These are phyloP conservation scores for Carpinus viminea DNA, from an alignment of 306 rosid genomes.

Conservation along the genomic window DNA sequence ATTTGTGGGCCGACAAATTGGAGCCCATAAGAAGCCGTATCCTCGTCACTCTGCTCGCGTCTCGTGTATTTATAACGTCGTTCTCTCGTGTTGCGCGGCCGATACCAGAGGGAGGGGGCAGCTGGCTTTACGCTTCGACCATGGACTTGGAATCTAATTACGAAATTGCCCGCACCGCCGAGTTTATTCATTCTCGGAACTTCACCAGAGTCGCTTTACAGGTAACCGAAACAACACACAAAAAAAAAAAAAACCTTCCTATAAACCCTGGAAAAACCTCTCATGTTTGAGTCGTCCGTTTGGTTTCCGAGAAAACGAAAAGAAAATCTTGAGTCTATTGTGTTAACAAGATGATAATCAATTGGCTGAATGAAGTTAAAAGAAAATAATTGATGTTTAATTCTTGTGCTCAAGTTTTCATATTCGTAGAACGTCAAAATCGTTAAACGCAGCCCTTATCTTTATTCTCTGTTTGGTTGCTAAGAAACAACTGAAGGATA, in stretches of 20 bases:
- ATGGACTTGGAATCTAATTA: slow-evolving; percentile 76
- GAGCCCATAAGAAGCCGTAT: too few species aligned
- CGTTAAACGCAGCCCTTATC: neutral
- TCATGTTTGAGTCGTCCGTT: neutral
- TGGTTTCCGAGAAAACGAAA: neutral
- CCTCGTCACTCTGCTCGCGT: too few species aligned
- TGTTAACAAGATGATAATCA: neutral
- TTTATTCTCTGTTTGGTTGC: neutral
- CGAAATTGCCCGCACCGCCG: slow-evolving; percentile 60
- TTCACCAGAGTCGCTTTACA: slow-evolving; percentile 80
- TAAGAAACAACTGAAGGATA: slow-evolving; percentile 11
- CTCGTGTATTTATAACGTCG: too few species aligned
- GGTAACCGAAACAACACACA: slow-evolving; percentile 33
- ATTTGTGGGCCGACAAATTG: too few species aligned
- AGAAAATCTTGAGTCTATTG: neutral
- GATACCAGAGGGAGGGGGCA: neutral
- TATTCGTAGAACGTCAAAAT: neutral
- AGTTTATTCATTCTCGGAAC: slow-evolving; percentile 55
- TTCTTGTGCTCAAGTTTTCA: too few species aligned
- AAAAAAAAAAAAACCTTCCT: neutral
- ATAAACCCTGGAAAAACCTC: slow-evolving; percentile 4
- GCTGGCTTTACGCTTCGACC: neutral
- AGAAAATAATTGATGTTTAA: too few species aligned
- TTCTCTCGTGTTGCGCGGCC: too few species aligned
- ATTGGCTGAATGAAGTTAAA: neutral